phyloP scores from a whole-genome alignment of 2,329 filamentous ascomycete genomes.

The Cladophialophora chaetospira region DNA sequence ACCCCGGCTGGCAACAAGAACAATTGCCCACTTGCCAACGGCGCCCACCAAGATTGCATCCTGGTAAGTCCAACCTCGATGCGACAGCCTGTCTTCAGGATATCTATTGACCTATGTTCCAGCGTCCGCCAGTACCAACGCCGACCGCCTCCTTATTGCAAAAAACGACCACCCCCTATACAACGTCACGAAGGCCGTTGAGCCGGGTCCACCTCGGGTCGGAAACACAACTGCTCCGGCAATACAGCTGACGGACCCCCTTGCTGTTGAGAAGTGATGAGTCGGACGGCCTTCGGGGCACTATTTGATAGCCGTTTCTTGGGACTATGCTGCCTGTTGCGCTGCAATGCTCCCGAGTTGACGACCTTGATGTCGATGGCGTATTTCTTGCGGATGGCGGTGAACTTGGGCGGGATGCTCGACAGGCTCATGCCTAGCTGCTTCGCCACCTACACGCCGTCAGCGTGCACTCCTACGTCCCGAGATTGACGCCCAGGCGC shows the following conservation, averaged over 20 bases:
- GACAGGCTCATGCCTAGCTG: slow-evolving; percentile 28
- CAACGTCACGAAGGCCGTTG: not conserved
- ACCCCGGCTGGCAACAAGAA: too few species aligned
- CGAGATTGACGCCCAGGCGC: too few species aligned
- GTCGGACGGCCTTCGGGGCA: not conserved
- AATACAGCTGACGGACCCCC: not conserved
- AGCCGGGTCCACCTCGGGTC: not conserved
- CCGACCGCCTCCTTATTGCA: not conserved
- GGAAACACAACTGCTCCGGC: not conserved
- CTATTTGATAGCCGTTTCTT: slow-evolving; percentile 20
- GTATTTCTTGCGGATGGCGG: slow-evolving; percentile 24
- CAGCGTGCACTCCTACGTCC: too few species aligned
- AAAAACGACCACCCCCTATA: not conserved
- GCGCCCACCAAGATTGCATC: too few species aligned
- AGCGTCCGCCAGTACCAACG: too few species aligned
- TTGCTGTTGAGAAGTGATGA: not conserved
- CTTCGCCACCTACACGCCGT: slow-evolving; percentile 24
- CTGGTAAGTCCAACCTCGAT: too few species aligned
- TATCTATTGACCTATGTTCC: too few species aligned
- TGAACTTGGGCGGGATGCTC: slow-evolving; percentile 27
- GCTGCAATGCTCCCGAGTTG: slow-evolving; percentile 27
- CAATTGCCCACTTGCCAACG: too few species aligned
- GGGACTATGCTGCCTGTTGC: slow-evolving; percentile 25
- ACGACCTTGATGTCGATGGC: slow-evolving; percentile 30
- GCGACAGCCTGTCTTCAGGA: too few species aligned